phyloP scores from a whole-genome alignment of 1,139 yeast genomes.

The Candida labiduridarum region DNA sequence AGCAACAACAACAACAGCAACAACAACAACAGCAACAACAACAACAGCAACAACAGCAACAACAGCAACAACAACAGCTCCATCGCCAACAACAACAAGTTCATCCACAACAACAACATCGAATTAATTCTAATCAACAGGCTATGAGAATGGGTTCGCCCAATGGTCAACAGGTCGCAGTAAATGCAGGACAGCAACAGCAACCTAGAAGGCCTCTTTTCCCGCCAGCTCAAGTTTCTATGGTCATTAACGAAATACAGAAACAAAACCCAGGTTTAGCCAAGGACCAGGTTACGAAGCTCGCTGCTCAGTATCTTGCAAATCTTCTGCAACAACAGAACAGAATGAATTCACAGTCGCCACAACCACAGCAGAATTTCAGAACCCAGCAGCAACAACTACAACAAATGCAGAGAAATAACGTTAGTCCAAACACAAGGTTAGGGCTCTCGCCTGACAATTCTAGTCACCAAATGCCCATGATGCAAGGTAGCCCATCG shows the following conservation, averaged over 20 bases:
- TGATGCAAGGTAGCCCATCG: conserved; percentile 37
- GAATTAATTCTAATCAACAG: neutral
- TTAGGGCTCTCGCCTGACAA: conserved; percentile 1
- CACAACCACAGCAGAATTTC: conserved; percentile 14
- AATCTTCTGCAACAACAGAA: conserved; percentile 56
- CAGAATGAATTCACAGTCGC: conserved; percentile 20
- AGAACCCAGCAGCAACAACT: conserved; percentile 22
- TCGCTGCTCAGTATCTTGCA: conserved; percentile 72
- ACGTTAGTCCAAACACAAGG: conserved; percentile 6
- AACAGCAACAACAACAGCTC: conserved; percentile 11
- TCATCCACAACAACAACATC: conserved; percentile 5
- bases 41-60: conserved; percentile 17
- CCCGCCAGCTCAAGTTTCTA: conserved; percentile 68
- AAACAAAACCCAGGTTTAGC: conserved; percentile 68
- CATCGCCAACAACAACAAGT: conserved; percentile 3
- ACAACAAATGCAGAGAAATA: conserved; percentile 15
- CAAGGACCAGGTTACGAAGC: conserved; percentile 70
- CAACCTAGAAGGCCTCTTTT: conserved; percentile 45
- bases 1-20: conserved; percentile 16
- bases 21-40: conserved; percentile 38
- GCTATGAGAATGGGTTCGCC: conserved; percentile 1
- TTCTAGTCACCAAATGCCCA: conserved; percentile 31
- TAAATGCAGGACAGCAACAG: conserved; percentile 16
- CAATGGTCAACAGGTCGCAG: neutral
- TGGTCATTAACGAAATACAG: conserved; percentile 68